Evolutionary conservation across 768 basidiomycete species (phyloP).

Genomic region (Lyophyllum atratum): DNA sequence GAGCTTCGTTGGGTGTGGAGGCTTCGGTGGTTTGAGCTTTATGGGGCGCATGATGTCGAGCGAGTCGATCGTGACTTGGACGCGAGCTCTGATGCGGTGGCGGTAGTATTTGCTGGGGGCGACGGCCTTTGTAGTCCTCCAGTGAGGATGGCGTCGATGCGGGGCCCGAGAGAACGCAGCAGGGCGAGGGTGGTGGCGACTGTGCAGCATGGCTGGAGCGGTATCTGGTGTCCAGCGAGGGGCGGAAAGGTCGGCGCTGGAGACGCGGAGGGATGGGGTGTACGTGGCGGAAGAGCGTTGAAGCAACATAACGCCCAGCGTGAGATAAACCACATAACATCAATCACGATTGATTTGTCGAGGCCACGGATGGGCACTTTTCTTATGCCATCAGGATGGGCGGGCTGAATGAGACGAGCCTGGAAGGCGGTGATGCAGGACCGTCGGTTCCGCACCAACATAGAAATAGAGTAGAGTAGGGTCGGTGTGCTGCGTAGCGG

Average conservation of each 20-base stretch:
- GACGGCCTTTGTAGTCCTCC: conserved; percentile 8
- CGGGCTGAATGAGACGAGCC: background rate
- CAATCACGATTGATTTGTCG: conserved; percentile 60
- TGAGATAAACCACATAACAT: conserved; percentile 63
- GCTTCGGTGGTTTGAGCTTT: background rate
- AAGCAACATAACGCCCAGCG: conserved; percentile 74
- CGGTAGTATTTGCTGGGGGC: no score
- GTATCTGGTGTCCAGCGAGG: no score
- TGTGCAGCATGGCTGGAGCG: conserved; percentile 21
- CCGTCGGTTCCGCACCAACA: no score
- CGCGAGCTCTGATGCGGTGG: no score
- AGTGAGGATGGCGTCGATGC: conserved; percentile 42
- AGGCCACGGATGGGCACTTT: conserved; percentile 48
- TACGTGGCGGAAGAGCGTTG: no score
- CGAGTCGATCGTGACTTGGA: conserved; percentile 40
- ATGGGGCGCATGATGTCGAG: conserved; percentile 47
- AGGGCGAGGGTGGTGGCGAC: conserved; percentile 44
- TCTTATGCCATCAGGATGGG: background rate
- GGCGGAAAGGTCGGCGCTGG: no score
- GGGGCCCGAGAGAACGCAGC: conserved; percentile 40
- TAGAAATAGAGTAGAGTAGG: no score
- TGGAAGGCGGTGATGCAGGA: background rate
- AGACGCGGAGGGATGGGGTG: no score
- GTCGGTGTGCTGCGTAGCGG: conserved; percentile 2
- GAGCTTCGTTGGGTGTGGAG: background rate